Evolutionary conservation across 208 protist species (phyloP), one percentile per base, ranked within the genome.

Genomic region (Porcisia deanei): DNA sequence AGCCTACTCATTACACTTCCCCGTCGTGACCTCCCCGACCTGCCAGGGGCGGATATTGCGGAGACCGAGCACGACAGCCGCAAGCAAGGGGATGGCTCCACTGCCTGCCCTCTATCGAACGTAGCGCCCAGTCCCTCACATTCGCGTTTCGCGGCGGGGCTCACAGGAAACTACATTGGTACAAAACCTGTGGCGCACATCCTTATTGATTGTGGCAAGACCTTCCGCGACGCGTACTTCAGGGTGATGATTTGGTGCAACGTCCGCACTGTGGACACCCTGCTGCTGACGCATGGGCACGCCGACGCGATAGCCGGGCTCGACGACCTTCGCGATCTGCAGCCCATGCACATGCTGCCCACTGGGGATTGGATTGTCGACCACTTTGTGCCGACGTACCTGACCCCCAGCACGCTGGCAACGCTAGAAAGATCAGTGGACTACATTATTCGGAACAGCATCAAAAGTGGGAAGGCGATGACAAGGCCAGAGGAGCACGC

Each of bases 121-220:
- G 60, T 0, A 43, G 12, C 69, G 5, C 6, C 52, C 6, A 22
- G 67, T 53, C 25, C 73, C 20, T 82, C 78, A 41, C 80, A 89
- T 73, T 61, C 78, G 0, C 39, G 22, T 73, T 91, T 89, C 53
- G 65, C 70, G 30, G 71, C 54, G 20, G 57, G 69, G 25, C 41
- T 49, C 37, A 8, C 20, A 1, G 71, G 71, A 54, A 92, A 91
- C 74, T 77, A 78, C 70, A 77, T 86, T 2, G 66, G 73, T 34
- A 74, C 79, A 1, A 72, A 77, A 60, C 80, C 79, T 0, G 88
- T 92, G 6, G 77, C 78, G 10, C 85, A 87, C 71, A 68, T 94
- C 16, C 86, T 98, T 45, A 92, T 98, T 60, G 94, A 98, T 77
- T 93, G 88, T 61, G 94, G 94, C 53, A 98, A 97, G 70, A 98